Evolutionary conservation across 2,329 filamentous ascomycete species (phyloP), one percentile per base, ranked within the genome.

Genomic region (Thelonectria olida): DNA sequence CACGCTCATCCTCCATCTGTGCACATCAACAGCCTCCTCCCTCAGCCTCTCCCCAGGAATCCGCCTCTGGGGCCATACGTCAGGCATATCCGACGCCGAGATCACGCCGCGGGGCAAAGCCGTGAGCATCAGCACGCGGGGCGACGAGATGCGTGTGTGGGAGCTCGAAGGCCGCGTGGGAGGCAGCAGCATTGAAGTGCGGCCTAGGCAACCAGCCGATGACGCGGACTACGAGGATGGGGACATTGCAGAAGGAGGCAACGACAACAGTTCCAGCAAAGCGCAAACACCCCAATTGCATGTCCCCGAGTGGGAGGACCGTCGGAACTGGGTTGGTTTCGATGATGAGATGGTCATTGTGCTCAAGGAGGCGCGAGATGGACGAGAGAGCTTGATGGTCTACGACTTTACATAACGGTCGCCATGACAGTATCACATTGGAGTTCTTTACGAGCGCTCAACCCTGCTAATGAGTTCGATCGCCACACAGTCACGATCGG

Each of bases 261-360:
- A n/a, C 47, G 23, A 17, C 41, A 22, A 23, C 9, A 22, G 54
- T 34, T 31, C 49, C 41, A 27, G 50, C 42, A 51, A 44, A 42
- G 48, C 42, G 13, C 48, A 42, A 45, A 28, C 54, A 10, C 38
- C 39, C 28, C 61, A 34, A 41, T 25, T 59, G 27, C 45, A 54
- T 4, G 42, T 61, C n/a, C 55, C 69, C 27, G 70, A 74, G 38
- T 79, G 79, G 74, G 80, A 85, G 34, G 82, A 83, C 59, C 75
- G 78, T 49, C 79, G 82, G 61, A 85, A 85, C 52, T 95, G 91
- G 87, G 88, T 97, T 8, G 92, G 92, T 0, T 97, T 97, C 71
- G 93, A 97, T 71, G 92, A 97, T 42, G 92, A 97, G 76, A 93
- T 93, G 79, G 91, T 97, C n/a, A 89, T 97, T 63, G 88, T 97